phyloP scores from a whole-genome alignment of 2,329 filamentous ascomycete species.

The Pseudogymnoascus sp. region DNA sequence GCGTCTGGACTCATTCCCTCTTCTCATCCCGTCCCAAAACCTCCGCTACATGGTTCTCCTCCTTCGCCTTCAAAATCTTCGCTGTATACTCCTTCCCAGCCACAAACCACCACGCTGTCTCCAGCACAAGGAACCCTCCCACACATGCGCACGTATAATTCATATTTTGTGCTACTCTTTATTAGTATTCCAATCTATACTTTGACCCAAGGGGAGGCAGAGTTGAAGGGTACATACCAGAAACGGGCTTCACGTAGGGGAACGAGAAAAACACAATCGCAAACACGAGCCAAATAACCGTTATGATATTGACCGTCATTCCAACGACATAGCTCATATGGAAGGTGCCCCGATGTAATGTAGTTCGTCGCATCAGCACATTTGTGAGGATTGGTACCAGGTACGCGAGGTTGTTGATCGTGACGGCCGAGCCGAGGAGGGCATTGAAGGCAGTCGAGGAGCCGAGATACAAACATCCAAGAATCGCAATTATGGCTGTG shows the following conservation, averaged over 20 bases:
- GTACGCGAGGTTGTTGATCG: constrained; percentile 40
- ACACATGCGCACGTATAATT: constrained; percentile 44
- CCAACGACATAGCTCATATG: constrained; percentile 30
- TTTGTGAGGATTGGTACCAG: constrained; percentile 40
- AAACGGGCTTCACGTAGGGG: constrained; percentile 35
- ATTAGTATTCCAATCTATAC: neutral
- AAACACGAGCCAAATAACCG: constrained; percentile 34
- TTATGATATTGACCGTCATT: constrained; percentile 31
- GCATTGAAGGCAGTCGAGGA: constrained; percentile 39
- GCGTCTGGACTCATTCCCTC: neutral
- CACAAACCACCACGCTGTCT: constrained; percentile 37
- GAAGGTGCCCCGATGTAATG: constrained; percentile 36
- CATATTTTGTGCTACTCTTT: constrained; percentile 33
- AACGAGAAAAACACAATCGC: constrained; percentile 40
- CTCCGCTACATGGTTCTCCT: constrained; percentile 18
- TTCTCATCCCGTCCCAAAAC: neutral
- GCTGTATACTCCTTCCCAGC: constrained; percentile 33
- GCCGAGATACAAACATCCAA: constrained; percentile 39
- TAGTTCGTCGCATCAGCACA: constrained; percentile 32
- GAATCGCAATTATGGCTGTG: constrained; percentile 30
- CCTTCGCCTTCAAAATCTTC: constrained; percentile 32
- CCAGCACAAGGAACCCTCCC: constrained; percentile 34
- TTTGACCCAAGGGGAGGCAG: neutral
- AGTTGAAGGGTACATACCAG: constrained; percentile 6
- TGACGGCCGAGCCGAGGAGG: constrained; percentile 33